Evolutionary conservation across 768 basidiomycete species (phyloP), one percentile per base, ranked within the genome.

Genomic region (Exsudoporus frostii): DNA sequence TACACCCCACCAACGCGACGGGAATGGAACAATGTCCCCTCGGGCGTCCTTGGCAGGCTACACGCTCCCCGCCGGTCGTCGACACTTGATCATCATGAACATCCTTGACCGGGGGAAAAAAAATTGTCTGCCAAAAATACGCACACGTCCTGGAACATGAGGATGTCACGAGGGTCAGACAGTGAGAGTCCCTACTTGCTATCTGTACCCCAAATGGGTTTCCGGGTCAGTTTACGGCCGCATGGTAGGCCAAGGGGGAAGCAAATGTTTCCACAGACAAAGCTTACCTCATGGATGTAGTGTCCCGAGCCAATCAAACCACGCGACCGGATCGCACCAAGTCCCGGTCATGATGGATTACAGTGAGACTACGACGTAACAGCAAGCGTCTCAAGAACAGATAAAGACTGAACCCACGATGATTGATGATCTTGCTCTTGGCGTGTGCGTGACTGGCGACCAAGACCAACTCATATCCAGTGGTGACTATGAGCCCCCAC

Each of bases 401-500:
- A 24, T 22, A 50, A 7, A 19, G 34, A 20, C 5, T 7, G 38
- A 54, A 19, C 51, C 36, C 22, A 24, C 50, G 50, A 25, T 29
- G 20, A 14, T 3, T 22, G 42, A 17, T 32, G 17, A 41, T 29
- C 30, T 30, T 22, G n/a, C 24, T 33, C 52, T 41, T 24, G 32
- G 25, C 2, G 27, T 24, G 48, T 11, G 37, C 15, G 36, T 8
- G 52, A 55, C 7, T 15, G 29, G 29, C 14, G 15, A n/a, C 37
- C 14, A 20, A 29, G 7, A 32, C 33, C 37, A 39, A 40, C 7
- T 5, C 32, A 3, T 9, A 20, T 7, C 54, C 9, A 27, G 30
- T n/a, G 15, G 29, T 37, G 24, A 27, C 45, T 50, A 69, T 22
- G 62, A 58, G 5, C 65, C 67, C 39, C 71, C 71, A 41, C 72